Base-by-base conservation (phyloP, 352 stramenopile species). In the Pythium brachiatum region DNA sequence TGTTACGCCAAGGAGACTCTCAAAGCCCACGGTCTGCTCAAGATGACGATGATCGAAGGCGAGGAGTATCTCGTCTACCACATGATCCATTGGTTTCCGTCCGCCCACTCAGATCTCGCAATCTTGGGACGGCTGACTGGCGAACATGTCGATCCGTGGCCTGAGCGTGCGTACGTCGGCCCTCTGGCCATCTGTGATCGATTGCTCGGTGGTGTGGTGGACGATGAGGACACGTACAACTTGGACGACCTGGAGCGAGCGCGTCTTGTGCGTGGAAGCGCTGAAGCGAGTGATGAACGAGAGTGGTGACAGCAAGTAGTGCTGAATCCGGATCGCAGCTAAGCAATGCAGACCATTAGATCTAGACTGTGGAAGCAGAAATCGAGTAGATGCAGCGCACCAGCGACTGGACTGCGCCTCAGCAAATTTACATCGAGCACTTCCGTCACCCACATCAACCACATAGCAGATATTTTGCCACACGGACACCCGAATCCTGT, bases 381-480 rank as follows among this genome's bases (percentile, higher is more conserved):
- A 74, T 44, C 11, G 57, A 64, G 52, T 81, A 78, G 20, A 81
- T 66, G 34, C 73, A 78, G 55, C 78, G 69, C 7, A 57, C 53
- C 12, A 75, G 7, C 29, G 70, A 69, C 18, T 70, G 60, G 2
- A n/a, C n/a, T n/a, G n/a, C n/a, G n/a, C n/a, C n/a, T n/a, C n/a
- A n/a, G n/a, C n/a, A n/a, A n/a, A n/a, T n/a, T n/a, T n/a, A n/a
- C n/a, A n/a, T n/a, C n/a, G n/a, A n/a, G n/a, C n/a, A n/a, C n/a
- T n/a, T n/a, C n/a, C n/a, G n/a, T n/a, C n/a, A n/a, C n/a, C n/a
- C n/a, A n/a, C n/a, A n/a, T n/a, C n/a, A n/a, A n/a, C n/a, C n/a
- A n/a, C n/a, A n/a, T n/a, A n/a, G n/a, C n/a, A 81, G 58, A 50
- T 76, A 81, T 48, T 78, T 73, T 81, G 67, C 2, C 67, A 81